Percentiles rank a stretch among this genome's conserved stretches.
Evolutionary conservation across 1,284 basidiomycete genomes (phyloP).

Genomic region (Caloboletus firmus): DNA sequence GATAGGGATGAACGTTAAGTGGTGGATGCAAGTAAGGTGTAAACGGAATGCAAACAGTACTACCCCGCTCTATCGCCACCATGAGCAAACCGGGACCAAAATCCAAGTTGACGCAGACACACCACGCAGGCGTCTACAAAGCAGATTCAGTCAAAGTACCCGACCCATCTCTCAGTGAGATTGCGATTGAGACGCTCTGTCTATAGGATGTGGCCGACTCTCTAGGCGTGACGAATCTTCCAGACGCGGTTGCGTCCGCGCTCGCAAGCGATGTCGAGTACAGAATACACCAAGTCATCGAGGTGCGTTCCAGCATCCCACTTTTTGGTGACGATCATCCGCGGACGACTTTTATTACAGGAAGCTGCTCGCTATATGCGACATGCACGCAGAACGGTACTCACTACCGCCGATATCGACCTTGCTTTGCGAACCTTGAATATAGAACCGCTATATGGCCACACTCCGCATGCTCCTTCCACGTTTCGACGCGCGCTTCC

Average conservation of each 20-base stretch:
- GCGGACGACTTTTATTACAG: constrained; percentile 40
- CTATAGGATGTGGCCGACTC: constrained; percentile 95
- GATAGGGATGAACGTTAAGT: not conserved
- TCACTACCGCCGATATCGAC: constrained; percentile 91
- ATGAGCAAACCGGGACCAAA: constrained; percentile 52
- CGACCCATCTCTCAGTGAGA: constrained; percentile 13
- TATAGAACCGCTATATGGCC: constrained; percentile 89
- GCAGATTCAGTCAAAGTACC: constrained; percentile 63
- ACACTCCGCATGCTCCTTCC: constrained; percentile 67
- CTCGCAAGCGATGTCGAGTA: constrained; percentile 98
- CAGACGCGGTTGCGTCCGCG: constrained; percentile 79
- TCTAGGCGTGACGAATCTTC: constrained; percentile 76
- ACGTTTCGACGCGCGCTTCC: constrained; percentile 74
- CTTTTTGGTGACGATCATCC: not conserved
- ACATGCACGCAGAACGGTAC: constrained; percentile 83
- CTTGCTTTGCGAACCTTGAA: constrained; percentile 92
- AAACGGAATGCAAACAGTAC: not conserved
- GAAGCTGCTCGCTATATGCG: constrained; percentile 98
- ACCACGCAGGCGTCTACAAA: constrained; percentile 64
- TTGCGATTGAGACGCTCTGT: constrained; percentile 19
- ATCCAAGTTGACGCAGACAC: constrained; percentile 42
- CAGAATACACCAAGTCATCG: constrained; percentile 89
- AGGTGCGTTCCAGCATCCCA: constrained; percentile 50
- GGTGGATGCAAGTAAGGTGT: not conserved
- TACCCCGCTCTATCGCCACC: constrained; percentile 7